phyloP scores from a whole-genome alignment of 2,329 filamentous ascomycete genomes.

The Pleomassaria siparia region DNA sequence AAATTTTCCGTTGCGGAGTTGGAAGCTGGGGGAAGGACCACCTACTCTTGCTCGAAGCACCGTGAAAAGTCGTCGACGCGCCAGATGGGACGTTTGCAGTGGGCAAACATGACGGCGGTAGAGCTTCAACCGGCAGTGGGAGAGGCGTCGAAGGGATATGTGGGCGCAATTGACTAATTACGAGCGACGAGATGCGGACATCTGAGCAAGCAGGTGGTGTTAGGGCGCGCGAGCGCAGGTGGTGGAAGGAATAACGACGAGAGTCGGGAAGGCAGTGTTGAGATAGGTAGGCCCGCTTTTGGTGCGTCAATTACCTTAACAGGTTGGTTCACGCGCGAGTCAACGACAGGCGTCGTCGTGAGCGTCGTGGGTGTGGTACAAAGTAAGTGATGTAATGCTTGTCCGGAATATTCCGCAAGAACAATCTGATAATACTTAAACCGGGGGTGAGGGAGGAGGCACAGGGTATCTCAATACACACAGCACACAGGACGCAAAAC shows the following conservation, averaged over 20 bases:
- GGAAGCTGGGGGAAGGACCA: constrained; percentile 18
- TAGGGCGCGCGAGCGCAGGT: constrained; percentile 1
- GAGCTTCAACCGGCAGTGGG: constrained; percentile 1
- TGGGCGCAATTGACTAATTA: constrained; percentile 16
- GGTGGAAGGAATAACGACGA: constrained; percentile 1
- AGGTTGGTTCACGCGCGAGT: constrained; percentile 2
- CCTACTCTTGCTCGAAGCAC: constrained; percentile 69
- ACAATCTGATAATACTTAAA: constrained; percentile 1
- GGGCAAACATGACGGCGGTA: constrained; percentile 52
- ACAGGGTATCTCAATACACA: no score
- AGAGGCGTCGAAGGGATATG: constrained; percentile 6
- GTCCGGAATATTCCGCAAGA: neutral
- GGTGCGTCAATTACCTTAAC: neutral
- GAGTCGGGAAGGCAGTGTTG: neutral
- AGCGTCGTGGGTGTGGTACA: no score
- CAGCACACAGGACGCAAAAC: no score
- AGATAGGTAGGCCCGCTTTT: constrained; percentile 5
- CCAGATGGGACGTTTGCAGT: constrained; percentile 62
- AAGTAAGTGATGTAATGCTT: constrained; percentile 4
- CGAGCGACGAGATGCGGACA: constrained; percentile 5
- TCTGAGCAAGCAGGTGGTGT: constrained; percentile 5
- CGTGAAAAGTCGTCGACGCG: constrained; percentile 61
- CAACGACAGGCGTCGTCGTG: constrained; percentile 1
- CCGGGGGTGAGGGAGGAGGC: no score
- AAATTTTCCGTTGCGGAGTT: neutral